These are phyloP conservation scores for Globisporangium abappressorium DNA, from an alignment of 352 stramenopile genomes.

Conservation along the genomic window DNA sequence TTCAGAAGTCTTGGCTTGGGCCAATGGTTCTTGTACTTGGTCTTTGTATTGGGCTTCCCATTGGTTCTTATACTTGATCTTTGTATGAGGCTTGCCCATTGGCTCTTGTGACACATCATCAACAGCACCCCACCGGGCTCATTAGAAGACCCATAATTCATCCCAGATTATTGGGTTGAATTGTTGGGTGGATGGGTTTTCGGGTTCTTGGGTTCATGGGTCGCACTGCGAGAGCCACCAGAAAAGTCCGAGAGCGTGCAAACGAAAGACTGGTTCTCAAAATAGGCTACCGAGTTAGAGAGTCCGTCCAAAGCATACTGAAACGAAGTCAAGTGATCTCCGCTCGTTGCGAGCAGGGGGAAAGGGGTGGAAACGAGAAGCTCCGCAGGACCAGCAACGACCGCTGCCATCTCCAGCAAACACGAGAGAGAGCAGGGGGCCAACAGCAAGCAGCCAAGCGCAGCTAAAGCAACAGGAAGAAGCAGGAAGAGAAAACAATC, in stretches of 20 bases:
- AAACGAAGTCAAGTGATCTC: not conserved
- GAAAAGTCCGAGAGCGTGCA: slow-evolving; percentile 28
- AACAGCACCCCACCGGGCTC: too few relatives aligned
- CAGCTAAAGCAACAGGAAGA: slow-evolving; percentile 4
- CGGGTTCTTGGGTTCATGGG: not conserved
- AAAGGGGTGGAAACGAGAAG: slow-evolving; percentile 14
- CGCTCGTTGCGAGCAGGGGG: not conserved
- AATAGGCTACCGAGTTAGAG: not conserved
- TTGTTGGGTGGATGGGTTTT: not conserved
- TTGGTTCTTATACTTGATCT: too few relatives aligned
- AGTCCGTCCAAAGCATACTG: not conserved
- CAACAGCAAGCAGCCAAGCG: slow-evolving; percentile 14
- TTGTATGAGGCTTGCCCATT: too few relatives aligned
- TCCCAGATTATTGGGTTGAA: too few relatives aligned
- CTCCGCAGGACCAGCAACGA: slow-evolving; percentile 16
- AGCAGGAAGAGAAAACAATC: not conserved
- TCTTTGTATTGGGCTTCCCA: too few relatives aligned
- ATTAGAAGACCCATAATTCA: too few relatives aligned
- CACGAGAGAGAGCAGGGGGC: slow-evolving; percentile 16
- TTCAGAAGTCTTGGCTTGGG: not conserved
- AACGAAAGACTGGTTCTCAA: not conserved
- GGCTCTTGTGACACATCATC: too few relatives aligned
- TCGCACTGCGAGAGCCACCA: slow-evolving; percentile 29
- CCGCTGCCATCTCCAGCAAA: slow-evolving; percentile 24
- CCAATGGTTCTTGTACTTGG: too few relatives aligned